Base-by-base conservation (phyloP, 2,329 filamentous ascomycete genomes). In the Sporothrix sp. region DNA sequence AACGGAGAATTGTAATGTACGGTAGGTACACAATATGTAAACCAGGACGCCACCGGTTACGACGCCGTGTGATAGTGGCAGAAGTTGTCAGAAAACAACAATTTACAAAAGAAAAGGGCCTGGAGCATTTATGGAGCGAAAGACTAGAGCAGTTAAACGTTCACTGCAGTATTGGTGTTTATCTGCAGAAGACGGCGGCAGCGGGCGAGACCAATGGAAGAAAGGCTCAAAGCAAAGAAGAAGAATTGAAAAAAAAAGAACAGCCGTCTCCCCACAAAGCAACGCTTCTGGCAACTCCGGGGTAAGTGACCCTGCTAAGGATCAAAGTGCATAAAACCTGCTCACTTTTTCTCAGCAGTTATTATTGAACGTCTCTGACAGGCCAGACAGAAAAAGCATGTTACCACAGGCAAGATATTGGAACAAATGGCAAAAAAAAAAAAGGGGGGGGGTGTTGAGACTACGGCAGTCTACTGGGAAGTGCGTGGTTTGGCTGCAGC, bases 71-170 rank as follows among this genome's bases (percentile, higher is more conserved):
- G n/a, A 11, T 7, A 30, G n/a, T 23, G 20, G 10, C 4, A 21
- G 4, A n/a, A 13, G 37, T 14, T 11, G 3, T 13, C 18, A 39
- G 18, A 25, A 25, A 21, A 40, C 7, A n/a, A 28, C 3, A 16
- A 30, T 23, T 33, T 25, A 16, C n/a, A 38, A 18, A 38, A 38
- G 16, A 10, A 21, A 18, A 13, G 7, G 21, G 16, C 7, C 40
- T 28, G 42, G 42, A 45, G 42, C 33, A 45, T 45, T 18, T 45
- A 33, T 28, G 42, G 42, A 45, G 42, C 16, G 42, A 6, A 35
- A 14, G 33, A 23, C 9, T n/a, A 33, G n/a, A 7, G n/a, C 21
- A 21, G n/a, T n/a, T n/a, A n/a, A n/a, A n/a, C n/a, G n/a, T n/a
- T n/a, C n/a, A n/a, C n/a, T n/a, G n/a, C n/a, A n/a, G n/a, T n/a